A percentile compares a stretch with the other conserved stretches of the same genome.
phyloP scores from a whole-genome alignment of 176 grass and related monocot genomes.

The Rhynchospora tenuis region DNA sequence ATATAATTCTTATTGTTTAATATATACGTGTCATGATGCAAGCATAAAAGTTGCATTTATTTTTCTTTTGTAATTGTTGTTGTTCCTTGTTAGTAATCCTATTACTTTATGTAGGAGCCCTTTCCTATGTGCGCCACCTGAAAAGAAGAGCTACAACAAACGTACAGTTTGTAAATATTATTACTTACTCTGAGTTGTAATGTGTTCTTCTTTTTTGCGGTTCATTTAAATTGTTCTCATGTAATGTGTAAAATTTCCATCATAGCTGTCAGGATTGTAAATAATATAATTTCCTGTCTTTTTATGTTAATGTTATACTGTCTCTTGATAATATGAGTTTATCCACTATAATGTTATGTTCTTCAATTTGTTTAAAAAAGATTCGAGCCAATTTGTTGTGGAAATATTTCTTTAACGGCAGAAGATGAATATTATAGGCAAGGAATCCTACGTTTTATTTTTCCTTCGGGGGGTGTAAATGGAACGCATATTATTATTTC shows the following conservation, averaged over 20 bases:
- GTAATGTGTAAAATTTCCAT: conserved; percentile 3
- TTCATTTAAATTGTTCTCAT: neutral
- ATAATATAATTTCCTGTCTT: neutral
- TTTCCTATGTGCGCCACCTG: conserved; percentile 12
- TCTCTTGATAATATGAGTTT: neutral
- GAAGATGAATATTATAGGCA: neutral
- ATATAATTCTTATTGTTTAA: neutral
- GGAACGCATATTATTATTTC: too few species aligned
- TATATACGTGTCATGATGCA: neutral
- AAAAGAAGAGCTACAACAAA: neutral
- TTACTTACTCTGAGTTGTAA: neutral
- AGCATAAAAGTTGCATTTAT: neutral
- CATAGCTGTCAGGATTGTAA: neutral
- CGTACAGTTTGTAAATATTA: neutral
- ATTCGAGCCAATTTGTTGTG: neutral
- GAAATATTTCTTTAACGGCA: neutral
- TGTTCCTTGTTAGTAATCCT: neutral
- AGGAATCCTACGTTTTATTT: neutral
- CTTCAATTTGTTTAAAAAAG: neutral
- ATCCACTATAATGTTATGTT: neutral
- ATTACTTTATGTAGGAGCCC: conserved; percentile 2
- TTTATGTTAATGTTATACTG: neutral
- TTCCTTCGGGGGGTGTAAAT: too few species aligned
- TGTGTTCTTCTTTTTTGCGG: neutral
- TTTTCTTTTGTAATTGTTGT: neutral